Evolutionary conservation across 768 basidiomycete species (phyloP).

Genomic region (Pleurotus salmoneostramineus): DNA sequence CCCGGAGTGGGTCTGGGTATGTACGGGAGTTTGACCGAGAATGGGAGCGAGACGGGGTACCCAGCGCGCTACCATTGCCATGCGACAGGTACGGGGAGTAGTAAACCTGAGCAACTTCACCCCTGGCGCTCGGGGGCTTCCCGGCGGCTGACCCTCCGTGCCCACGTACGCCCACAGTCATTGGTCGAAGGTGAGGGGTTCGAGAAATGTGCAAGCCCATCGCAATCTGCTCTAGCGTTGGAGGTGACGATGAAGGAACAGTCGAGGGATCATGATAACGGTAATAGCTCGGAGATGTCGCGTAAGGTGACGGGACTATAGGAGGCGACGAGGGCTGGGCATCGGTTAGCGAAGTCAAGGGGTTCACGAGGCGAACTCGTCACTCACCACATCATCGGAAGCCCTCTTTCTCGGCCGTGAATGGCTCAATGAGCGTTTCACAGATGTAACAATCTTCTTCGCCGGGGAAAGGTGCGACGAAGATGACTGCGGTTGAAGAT

Average conservation of each 20-base stretch:
- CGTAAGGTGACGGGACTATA: neutral
- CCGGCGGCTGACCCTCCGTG: neutral
- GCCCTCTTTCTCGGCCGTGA: neutral
- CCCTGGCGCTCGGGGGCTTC: neutral
- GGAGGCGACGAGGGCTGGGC: neutral
- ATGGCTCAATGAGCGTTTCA: neutral
- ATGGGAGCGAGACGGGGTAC: neutral
- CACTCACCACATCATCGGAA: neutral
- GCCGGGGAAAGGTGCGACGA: neutral
- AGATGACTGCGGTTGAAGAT: neutral
- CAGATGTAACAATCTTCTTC: neutral
- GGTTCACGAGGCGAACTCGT: neutral
- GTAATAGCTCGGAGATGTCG: slow-evolving; percentile 18
- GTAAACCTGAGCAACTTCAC: slow-evolving; percentile 3
- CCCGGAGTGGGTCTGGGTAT: slow-evolving; percentile 22
- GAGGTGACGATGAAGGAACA: slow-evolving; percentile 40
- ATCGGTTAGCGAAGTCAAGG: neutral
- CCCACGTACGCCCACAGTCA: slow-evolving; percentile 3
- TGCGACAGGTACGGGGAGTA: slow-evolving; percentile 5
- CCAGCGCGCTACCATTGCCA: neutral
- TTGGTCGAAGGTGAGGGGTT: slow-evolving; percentile 59
- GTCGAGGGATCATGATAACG: slow-evolving; percentile 34
- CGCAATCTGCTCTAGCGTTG: slow-evolving; percentile 72
- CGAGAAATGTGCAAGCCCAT: slow-evolving; percentile 79
- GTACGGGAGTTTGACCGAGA: slow-evolving; percentile 28